Percentiles rank a stretch among this genome's conserved stretches.
Evolutionary conservation across 2,329 filamentous ascomycete species (phyloP).

Genomic region (Paecilomyces variotii): DNA sequence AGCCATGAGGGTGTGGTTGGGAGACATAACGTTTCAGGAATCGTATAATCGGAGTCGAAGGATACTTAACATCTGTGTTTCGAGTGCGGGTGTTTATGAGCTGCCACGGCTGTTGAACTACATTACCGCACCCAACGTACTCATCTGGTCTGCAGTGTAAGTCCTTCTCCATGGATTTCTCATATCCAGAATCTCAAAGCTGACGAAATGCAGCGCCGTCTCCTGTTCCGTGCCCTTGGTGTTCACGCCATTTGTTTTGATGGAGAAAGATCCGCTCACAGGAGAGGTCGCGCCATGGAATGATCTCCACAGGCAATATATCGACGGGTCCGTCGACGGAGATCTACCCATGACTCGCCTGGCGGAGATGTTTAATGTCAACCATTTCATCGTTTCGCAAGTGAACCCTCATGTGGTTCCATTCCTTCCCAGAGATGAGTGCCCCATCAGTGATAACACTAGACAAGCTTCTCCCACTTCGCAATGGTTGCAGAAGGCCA

Average conservation of each 20-base stretch:
- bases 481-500: constrained; percentile 58
- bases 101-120: constrained; percentile 84
- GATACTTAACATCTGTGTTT: constrained; percentile 91
- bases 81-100: constrained; percentile 78
- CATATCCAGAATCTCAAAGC: not conserved
- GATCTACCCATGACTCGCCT: constrained; percentile 86
- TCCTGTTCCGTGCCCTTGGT: constrained; percentile 88
- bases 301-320: constrained; percentile 74
- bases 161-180: constrained; percentile 14
- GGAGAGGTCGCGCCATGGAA: constrained; percentile 76
- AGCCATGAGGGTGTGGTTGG: constrained; percentile 73
- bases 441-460: constrained; percentile 18
- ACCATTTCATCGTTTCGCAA: constrained; percentile 95
- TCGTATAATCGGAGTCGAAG: constrained; percentile 89
- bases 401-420: constrained; percentile 91
- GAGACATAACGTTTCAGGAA: constrained; percentile 90
- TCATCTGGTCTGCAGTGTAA: constrained; percentile 89
- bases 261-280: constrained; percentile 77
- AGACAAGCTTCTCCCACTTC: constrained; percentile 26
- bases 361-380: constrained; percentile 95
- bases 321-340: constrained; percentile 91
- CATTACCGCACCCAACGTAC: constrained; percentile 83
- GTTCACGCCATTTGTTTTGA: constrained; percentile 69
- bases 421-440: constrained; percentile 70
- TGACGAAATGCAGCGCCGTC: constrained; percentile 50